Conservation (phyloP, 345 rosid species). For the Brassica rapa region DNA sequence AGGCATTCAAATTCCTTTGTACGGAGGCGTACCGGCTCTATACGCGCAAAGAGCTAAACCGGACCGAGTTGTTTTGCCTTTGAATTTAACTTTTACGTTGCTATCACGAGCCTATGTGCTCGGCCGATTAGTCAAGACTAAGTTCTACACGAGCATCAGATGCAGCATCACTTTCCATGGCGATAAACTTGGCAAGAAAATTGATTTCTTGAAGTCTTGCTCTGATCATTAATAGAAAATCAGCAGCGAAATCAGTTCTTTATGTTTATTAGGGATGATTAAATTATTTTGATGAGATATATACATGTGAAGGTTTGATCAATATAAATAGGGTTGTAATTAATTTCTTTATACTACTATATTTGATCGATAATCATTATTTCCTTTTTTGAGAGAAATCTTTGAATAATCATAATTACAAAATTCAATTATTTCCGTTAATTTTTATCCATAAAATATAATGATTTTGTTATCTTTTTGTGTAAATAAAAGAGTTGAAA, state of each 20-base stretch:
- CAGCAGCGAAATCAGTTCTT: background rate
- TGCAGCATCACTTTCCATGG: constrained; percentile 64
- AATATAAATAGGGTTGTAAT: background rate
- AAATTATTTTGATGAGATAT: background rate
- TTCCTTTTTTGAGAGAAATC: background rate
- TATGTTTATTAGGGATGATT: background rate
- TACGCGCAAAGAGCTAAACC: constrained; percentile 41
- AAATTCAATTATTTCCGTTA: background rate
- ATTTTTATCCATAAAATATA: background rate
- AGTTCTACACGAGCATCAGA: constrained; percentile 49
- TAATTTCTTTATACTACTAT: background rate
- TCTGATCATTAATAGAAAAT: constrained; percentile 39
- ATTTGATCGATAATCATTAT: background rate
- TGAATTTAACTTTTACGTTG: constrained; percentile 68
- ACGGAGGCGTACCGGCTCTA: constrained; percentile 67
- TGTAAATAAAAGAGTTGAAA: background rate
- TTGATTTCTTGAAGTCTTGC: constrained; percentile 55
- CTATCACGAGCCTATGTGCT: constrained; percentile 77
- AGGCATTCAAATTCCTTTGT: constrained; percentile 72
- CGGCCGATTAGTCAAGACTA: constrained; percentile 65
- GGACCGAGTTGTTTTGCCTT: constrained; percentile 53
- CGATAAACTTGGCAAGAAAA: constrained; percentile 59
- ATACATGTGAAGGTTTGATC: constrained; percentile 1
- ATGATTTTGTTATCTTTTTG: background rate
- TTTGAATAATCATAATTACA: constrained; percentile 11